These are phyloP conservation scores for Urostyla sp. DNA, from an alignment of 73 alveolate genomes.

Conservation along the genomic window DNA sequence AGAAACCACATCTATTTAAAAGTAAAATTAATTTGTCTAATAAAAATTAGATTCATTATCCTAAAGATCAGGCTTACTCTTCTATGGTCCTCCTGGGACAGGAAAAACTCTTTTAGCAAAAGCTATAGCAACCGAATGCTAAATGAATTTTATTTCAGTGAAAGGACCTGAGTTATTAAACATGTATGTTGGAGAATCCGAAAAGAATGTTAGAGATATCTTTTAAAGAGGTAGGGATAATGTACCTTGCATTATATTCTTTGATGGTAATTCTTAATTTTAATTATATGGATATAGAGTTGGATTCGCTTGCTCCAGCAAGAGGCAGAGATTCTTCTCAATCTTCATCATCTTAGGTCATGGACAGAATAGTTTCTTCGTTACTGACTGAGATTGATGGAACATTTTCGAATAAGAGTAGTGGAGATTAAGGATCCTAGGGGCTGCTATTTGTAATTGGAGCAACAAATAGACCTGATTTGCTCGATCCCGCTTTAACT, in stretches of 20 bases:
- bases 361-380: slow-evolving; percentile 95
- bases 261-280: too few relatives aligned
- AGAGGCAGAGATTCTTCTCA: slow-evolving; percentile 88
- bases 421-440: neutral
- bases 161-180: slow-evolving; percentile 96
- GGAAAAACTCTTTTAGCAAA: slow-evolving; percentile 94
- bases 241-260: slow-evolving; percentile 93
- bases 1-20: slow-evolving; percentile 85
- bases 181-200: slow-evolving; percentile 96
- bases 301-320: slow-evolving; percentile 95
- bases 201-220: slow-evolving; percentile 92
- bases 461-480: slow-evolving; percentile 96
- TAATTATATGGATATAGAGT: too few relatives aligned
- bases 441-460: slow-evolving; percentile 93
- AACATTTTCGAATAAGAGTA: slow-evolving; percentile 51
- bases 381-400: slow-evolving; percentile 91
- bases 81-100: slow-evolving; percentile 97
- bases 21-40: neutral
- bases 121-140: slow-evolving; percentile 89
- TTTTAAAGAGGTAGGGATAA: slow-evolving; percentile 90
- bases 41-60: slow-evolving; percentile 65
- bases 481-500: slow-evolving; percentile 85
- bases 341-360: slow-evolving; percentile 84
- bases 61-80: slow-evolving; percentile 90
- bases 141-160: slow-evolving; percentile 90